Evolutionary conservation across 1,139 yeast genomes (phyloP).

Genomic region (Saccharomyces hybrid): DNA sequence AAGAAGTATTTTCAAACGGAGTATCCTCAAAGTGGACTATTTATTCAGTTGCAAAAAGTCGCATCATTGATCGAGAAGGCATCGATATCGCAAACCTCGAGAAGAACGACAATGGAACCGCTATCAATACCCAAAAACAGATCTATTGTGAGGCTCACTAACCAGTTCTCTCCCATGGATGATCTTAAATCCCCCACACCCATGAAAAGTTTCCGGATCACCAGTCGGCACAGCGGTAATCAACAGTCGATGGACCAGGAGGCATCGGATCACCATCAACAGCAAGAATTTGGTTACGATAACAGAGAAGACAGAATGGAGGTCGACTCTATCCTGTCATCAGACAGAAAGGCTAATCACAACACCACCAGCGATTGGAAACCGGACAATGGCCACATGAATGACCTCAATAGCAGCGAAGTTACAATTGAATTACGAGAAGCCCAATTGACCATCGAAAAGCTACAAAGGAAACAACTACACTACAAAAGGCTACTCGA

Average conservation of each 20-base stretch:
- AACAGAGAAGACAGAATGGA: not conserved
- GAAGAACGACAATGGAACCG: not conserved
- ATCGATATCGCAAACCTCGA: not conserved
- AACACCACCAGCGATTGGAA: not conserved
- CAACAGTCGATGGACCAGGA: not conserved
- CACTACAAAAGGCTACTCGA: conserved; percentile 26
- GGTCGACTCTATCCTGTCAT: not conserved
- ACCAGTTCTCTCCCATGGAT: conserved; percentile 1
- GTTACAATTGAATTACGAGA: not conserved
- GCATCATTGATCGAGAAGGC: conserved; percentile 27
- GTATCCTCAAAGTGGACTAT: conserved; percentile 62
- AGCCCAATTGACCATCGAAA: conserved; percentile 7
- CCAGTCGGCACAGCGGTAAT: conserved; percentile 5
- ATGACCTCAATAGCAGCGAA: not conserved
- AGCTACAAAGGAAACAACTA: conserved; percentile 18
- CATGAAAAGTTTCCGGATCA: conserved; percentile 9
- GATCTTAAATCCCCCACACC: conserved; percentile 25
- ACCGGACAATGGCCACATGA: not conserved
- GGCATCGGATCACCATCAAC: not conserved
- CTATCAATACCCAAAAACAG: not conserved
- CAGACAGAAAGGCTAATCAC: not conserved
- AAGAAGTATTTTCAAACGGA: conserved; percentile 54
- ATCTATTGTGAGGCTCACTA: not conserved
- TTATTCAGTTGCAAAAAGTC: conserved; percentile 62
- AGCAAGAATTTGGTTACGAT: not conserved